phyloP scores from a whole-genome alignment of 1,284 basidiomycete genomes.

The Pseudozyma hubeiensis region DNA sequence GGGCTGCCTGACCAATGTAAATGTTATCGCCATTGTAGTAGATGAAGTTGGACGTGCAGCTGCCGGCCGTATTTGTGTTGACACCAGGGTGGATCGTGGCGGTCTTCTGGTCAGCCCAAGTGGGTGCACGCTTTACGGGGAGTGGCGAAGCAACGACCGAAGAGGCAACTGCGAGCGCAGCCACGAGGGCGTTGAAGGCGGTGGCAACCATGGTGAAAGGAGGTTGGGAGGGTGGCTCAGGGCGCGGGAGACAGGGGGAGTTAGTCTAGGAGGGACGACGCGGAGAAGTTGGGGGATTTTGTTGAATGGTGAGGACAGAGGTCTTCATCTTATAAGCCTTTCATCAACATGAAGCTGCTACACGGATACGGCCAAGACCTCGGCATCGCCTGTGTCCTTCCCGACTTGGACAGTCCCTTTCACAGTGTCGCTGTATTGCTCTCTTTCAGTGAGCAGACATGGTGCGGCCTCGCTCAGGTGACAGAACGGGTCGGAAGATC shows the following conservation, averaged over 20 bases:
- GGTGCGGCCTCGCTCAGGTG: neutral
- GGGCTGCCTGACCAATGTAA: constrained; percentile 55
- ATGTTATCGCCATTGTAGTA: constrained; percentile 46
- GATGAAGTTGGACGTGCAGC: constrained; percentile 56
- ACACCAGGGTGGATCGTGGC: constrained; percentile 57
- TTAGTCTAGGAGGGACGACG: neutral
- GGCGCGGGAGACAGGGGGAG: neutral
- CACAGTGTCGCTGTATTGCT: too few species aligned
- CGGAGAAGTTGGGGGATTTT: too few species aligned
- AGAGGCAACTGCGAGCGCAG: constrained; percentile 22
- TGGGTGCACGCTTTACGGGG: constrained; percentile 29
- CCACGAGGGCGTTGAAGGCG: constrained; percentile 22
- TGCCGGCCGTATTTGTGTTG: constrained; percentile 53
- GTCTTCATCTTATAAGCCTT: too few species aligned
- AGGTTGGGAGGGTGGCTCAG: neutral
- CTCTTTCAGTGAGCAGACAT: too few species aligned
- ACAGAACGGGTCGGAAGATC: too few species aligned
- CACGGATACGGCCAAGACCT: too few species aligned
- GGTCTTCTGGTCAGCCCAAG: constrained; percentile 29
- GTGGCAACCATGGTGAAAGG: constrained; percentile 24
- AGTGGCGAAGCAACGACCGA: constrained; percentile 22
- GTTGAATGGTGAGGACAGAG: too few species aligned
- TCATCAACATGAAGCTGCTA: too few species aligned
- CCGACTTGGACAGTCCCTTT: too few species aligned
- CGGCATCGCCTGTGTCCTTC: too few species aligned